Conservation (phyloP, 257 asterid genomes). For the Lycium ferocissimum region DNA sequence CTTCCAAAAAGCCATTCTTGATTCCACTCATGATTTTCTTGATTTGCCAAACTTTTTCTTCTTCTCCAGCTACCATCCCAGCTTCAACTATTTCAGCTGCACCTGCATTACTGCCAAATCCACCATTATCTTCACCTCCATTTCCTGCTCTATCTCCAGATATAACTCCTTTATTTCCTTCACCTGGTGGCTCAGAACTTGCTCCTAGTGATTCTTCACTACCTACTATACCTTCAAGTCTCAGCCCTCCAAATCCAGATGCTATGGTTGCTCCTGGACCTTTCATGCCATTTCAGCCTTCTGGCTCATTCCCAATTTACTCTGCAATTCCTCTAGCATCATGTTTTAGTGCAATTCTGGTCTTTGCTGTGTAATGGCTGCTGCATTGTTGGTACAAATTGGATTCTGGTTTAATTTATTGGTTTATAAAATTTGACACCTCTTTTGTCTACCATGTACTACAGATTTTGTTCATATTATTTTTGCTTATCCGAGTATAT, state of each 20-base stretch:
- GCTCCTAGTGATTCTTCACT: constrained; percentile 72
- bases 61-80: constrained; percentile 41
- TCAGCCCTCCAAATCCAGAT: constrained; percentile 97
- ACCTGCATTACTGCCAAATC: constrained; percentile 71
- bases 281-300: constrained; percentile 49
- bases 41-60: constrained; percentile 33
- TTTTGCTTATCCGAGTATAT: constrained; percentile 3
- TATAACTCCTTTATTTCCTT: constrained; percentile 73
- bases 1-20: constrained; percentile 34
- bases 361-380: constrained; percentile 40
- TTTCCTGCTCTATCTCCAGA: constrained; percentile 69
- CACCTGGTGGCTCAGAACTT: constrained; percentile 71
- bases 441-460: constrained; percentile 23
- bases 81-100: constrained; percentile 85
- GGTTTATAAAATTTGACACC: constrained; percentile 27
- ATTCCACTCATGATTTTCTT: constrained; percentile 39
- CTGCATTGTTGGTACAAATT: constrained; percentile 33
- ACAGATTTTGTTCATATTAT: neutral
- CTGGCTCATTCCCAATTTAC: constrained; percentile 51
- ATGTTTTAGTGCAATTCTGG: constrained; percentile 39
- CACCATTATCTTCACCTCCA: constrained; percentile 62
- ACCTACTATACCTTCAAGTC: constrained; percentile 87
- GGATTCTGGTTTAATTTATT: neutral
- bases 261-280: constrained; percentile 65
- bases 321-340: constrained; percentile 45